phyloP scores from a whole-genome alignment of 2,329 filamentous ascomycete species.

The Fusarium incarnatum region DNA sequence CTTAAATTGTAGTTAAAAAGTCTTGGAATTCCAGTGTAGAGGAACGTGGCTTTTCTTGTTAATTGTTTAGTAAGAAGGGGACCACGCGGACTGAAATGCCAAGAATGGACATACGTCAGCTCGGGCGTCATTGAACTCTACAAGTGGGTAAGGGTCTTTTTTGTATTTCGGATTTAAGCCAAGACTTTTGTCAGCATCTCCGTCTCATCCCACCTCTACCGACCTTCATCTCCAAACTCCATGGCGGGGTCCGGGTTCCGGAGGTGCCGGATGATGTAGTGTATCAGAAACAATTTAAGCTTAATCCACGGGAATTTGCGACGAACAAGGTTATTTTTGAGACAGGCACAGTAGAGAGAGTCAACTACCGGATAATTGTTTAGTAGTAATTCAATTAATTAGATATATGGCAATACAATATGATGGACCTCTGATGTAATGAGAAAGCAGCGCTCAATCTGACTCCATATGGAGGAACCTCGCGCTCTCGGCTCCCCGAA shows the following conservation, averaged over 20 bases:
- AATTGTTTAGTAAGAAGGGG: neutral
- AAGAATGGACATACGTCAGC: constrained; percentile 31
- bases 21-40: neutral
- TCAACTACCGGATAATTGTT: neutral
- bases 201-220: constrained; percentile 1
- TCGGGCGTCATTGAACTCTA: constrained; percentile 19
- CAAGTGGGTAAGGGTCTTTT: constrained; percentile 12
- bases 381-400: rapidly evolving
- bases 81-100: constrained; percentile 10
- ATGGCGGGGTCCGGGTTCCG: constrained; percentile 16
- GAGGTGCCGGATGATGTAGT: constrained; percentile 1
- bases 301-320: constrained; percentile 2
- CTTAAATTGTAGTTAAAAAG: neutral
- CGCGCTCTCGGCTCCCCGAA: neutral
- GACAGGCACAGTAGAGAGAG: neutral
- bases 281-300: constrained; percentile 13
- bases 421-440: neutral
- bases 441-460: neutral
- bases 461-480: neutral
- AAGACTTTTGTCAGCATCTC: constrained; percentile 11
- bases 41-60: neutral
- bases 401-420: neutral
- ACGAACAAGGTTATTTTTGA: neutral
- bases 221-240: neutral
- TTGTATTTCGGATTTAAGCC: constrained; percentile 23